A percentile compares a stretch with the other conserved stretches of the same genome.
Evolutionary conservation across 2,329 filamentous ascomycete species (phyloP).

Genomic region (Curvularia spicifera): DNA sequence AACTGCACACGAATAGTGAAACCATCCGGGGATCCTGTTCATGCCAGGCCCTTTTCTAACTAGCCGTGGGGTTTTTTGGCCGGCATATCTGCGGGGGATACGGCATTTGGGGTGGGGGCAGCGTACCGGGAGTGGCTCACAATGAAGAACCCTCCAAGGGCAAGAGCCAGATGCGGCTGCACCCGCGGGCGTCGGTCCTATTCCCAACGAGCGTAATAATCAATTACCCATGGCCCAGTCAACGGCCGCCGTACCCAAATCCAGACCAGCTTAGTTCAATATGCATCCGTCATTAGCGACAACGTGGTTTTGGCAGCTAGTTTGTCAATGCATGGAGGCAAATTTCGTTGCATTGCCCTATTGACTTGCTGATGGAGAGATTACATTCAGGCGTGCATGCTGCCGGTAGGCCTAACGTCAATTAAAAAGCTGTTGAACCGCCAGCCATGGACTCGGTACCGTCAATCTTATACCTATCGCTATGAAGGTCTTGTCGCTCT

Average conservation of each 20-base stretch:
- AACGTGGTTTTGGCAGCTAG: constrained; percentile 1
- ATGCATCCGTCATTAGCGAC: background rate
- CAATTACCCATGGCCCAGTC: background rate
- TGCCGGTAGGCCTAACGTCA: constrained; percentile 6
- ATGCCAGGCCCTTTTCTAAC: background rate
- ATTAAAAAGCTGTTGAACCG: constrained; percentile 11
- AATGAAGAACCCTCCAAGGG: constrained; percentile 2
- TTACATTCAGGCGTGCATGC: background rate
- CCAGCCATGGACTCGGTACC: constrained; percentile 9
- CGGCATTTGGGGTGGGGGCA: background rate
- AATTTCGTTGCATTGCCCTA: background rate
- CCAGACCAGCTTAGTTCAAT: background rate
- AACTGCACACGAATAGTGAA: background rate
- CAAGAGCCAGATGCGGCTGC: constrained; percentile 6
- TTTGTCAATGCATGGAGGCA: background rate
- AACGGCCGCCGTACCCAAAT: constrained; percentile 1
- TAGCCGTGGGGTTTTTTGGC: background rate
- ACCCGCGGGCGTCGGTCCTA: constrained; percentile 3
- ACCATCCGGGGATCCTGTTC: background rate
- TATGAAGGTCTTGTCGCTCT: constrained; percentile 23
- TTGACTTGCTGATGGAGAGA: background rate
- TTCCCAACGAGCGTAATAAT: constrained; percentile 2
- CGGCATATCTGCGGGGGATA: background rate
- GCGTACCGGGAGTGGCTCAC: background rate
- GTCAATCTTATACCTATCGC: constrained; percentile 7